A percentile compares a stretch with the other conserved stretches of the same genome.
These are phyloP conservation scores for Rhodotorula mucilaginosa DNA, from an alignment of 1,284 basidiomycete species.

Conservation along the genomic window DNA sequence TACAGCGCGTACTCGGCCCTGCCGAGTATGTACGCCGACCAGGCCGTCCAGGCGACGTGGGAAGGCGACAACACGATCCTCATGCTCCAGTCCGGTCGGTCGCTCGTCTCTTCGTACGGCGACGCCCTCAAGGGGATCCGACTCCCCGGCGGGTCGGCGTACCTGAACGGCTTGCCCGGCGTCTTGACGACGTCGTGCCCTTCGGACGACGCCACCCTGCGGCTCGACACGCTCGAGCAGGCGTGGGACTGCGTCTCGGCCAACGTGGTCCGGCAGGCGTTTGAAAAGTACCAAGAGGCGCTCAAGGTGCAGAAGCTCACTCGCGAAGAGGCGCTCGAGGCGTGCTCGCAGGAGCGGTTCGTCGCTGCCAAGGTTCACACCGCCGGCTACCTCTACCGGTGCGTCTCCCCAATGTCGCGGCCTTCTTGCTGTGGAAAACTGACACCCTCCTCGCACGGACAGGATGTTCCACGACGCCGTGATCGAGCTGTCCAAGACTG, in stretches of 20 bases:
- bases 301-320: constrained; percentile 51
- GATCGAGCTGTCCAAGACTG: constrained; percentile 46
- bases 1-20: constrained; percentile 60
- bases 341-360: constrained; percentile 57
- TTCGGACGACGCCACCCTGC: constrained; percentile 29
- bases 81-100: constrained; percentile 56
- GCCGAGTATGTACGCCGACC: constrained; percentile 51
- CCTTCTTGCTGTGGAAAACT: not conserved
- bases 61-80: constrained; percentile 59
- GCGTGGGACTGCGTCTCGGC: constrained; percentile 57
- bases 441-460: not conserved
- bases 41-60: constrained; percentile 13
- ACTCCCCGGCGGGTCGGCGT: constrained; percentile 54
- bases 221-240: constrained; percentile 53
- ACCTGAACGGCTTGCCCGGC: constrained; percentile 52
- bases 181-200: constrained; percentile 52
- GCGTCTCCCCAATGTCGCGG: constrained; percentile 47
- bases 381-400: constrained; percentile 45
- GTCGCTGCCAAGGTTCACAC: constrained; percentile 57
- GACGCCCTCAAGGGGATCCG: constrained; percentile 54
- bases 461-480: constrained; percentile 50
- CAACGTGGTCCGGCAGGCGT: constrained; percentile 57
- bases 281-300: constrained; percentile 52
- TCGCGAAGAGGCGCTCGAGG: constrained; percentile 57
- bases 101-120: constrained; percentile 55